phyloP scores from a whole-genome alignment of 1,284 basidiomycete genomes.

The Marasmius fiardii region DNA sequence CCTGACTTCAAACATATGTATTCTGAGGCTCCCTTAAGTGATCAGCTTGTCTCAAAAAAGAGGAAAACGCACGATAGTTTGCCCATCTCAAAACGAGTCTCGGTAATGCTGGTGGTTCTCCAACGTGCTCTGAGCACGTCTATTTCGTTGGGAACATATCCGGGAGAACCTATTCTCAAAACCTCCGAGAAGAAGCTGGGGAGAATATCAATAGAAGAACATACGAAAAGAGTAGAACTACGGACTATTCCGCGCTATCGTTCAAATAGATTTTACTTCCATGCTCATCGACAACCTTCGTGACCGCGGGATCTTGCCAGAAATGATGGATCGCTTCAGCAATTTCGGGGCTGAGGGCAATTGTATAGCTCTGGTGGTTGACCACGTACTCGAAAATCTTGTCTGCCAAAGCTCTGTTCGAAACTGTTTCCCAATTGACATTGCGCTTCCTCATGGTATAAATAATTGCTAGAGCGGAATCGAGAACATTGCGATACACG shows the following conservation, averaged over 20 bases:
- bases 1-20: too few relatives aligned
- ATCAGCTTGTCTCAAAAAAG: not conserved
- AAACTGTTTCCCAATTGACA: constrained; percentile 75
- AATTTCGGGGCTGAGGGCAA: constrained; percentile 59
- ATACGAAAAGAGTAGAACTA: not conserved
- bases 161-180: constrained; percentile 72
- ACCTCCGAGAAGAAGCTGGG: constrained; percentile 87
- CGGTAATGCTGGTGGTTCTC: constrained; percentile 92
- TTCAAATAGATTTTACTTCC: constrained; percentile 92
- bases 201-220: not conserved
- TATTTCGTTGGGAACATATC: constrained; percentile 85
- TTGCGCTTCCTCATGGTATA: constrained; percentile 89
- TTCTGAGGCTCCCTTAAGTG: too few relatives aligned
- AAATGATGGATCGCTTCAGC: constrained; percentile 79
- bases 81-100: constrained; percentile 80
- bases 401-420: constrained; percentile 73
- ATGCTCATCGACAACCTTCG: constrained; percentile 80
- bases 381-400: constrained; percentile 59
- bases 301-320: constrained; percentile 91
- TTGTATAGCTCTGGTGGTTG: constrained; percentile 34
- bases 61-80: constrained; percentile 64
- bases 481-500: constrained; percentile 85
- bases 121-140: constrained; percentile 89
- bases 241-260: constrained; percentile 92
- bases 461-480: constrained; percentile 88